Percentiles rank a stretch among this genome's conserved stretches.
phyloP scores from a whole-genome alignment of 192 early-diverging fungal species.

The Coemansia sp. region DNA sequence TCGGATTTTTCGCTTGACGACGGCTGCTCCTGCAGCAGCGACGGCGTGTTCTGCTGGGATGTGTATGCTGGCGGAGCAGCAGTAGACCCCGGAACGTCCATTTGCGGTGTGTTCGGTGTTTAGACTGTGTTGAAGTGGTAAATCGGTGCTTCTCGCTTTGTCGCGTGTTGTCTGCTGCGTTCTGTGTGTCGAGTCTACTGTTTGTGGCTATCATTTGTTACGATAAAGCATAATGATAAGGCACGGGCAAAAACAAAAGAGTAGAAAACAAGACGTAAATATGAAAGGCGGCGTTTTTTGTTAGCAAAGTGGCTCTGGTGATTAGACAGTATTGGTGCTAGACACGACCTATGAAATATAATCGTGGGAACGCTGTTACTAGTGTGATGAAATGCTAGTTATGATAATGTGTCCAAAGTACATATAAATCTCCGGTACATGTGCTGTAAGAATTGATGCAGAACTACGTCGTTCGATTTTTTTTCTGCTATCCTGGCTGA shows the following conservation, averaged over 20 bases:
- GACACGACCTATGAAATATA: not conserved
- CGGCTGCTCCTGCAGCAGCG: not conserved
- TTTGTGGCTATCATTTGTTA: not conserved
- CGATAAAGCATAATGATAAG: too few relatives aligned
- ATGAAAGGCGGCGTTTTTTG: not conserved
- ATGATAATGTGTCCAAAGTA: not conserved
- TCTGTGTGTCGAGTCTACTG: not conserved
- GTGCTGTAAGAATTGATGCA: not conserved
- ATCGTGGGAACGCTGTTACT: not conserved
- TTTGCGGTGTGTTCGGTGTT: not conserved
- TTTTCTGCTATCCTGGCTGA: not conserved
- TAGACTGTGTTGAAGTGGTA: not conserved
- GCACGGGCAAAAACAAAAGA: too few relatives aligned
- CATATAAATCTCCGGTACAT: not conserved
- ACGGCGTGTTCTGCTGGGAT: constrained; percentile 6
- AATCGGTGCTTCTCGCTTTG: not conserved
- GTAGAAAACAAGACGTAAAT: not conserved
- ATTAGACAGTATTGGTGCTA: not conserved
- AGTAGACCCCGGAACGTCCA: not conserved
- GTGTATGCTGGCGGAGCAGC: constrained; percentile 6
- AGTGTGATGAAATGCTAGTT: not conserved
- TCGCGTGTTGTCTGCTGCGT: not conserved
- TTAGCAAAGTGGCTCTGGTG: not conserved
- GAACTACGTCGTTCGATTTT: not conserved
- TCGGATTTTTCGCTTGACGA: constrained; percentile 2